Evolutionary conservation across 192 early-diverging fungal species (phyloP).

Genomic region (Podila epigama): DNA sequence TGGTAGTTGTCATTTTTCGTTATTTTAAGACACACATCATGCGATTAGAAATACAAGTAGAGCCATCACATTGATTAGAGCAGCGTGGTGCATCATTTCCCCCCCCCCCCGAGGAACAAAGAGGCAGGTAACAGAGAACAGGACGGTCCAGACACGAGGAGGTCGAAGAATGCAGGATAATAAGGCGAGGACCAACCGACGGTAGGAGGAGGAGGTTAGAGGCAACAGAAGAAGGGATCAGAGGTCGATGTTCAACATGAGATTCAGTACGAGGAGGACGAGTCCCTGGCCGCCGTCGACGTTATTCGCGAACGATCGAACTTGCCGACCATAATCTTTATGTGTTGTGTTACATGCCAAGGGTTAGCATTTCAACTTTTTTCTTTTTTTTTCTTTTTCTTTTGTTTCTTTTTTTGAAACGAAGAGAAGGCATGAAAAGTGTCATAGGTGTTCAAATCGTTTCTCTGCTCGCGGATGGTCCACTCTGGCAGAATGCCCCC

Average conservation of each 20-base stretch:
- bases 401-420: neutral
- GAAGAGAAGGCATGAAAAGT: neutral
- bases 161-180: no score
- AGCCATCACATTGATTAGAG: no score
- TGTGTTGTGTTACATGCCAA: neutral
- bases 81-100: no score
- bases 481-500: neutral
- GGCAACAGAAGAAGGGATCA: neutral
- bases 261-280: neutral
- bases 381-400: no score
- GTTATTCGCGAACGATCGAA: neutral
- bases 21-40: neutral
- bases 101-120: no score
- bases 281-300: neutral
- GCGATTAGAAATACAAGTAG: neutral
- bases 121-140: no score
- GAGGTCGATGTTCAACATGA: neutral
- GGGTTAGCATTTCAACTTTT: neutral
- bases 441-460: neutral
- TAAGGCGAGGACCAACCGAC: no score
- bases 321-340: constrained; percentile 1
- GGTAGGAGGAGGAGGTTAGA: no score
- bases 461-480: neutral
- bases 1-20: no score
- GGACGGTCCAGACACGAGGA: no score